Evolutionary conservation across 768 basidiomycete genomes (phyloP).

Genomic region (Exsudoporus frostii): DNA sequence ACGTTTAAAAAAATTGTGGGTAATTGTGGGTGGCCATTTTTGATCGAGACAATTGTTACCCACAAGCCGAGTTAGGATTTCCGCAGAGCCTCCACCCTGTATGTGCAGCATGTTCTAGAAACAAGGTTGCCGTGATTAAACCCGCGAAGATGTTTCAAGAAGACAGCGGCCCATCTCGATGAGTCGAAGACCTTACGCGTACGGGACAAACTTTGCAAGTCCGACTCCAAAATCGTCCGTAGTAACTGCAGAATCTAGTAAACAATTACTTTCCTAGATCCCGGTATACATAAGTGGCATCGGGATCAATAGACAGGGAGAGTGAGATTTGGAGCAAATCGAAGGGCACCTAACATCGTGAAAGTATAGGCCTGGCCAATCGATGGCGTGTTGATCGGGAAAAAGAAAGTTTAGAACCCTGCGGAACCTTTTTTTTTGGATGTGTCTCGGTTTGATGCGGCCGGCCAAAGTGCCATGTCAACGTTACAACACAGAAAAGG

Average conservation of each 20-base stretch:
- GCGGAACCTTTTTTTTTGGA: neutral
- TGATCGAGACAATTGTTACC: neutral
- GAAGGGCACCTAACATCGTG: neutral
- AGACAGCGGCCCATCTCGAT: neutral
- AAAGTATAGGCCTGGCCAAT: neutral
- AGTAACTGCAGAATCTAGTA: neutral
- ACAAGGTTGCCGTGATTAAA: neutral
- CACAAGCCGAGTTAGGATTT: neutral
- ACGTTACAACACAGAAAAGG: neutral
- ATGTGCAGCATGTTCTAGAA: neutral
- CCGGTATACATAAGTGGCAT: neutral
- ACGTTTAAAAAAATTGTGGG: neutral
- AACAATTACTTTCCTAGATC: neutral
- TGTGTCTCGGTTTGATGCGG: neutral
- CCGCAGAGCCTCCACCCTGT: neutral
- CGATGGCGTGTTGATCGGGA: neutral
- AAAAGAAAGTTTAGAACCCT: neutral
- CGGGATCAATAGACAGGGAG: neutral
- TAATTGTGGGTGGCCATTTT: neutral
- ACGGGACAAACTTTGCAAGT: neutral
- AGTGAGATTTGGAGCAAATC: neutral
- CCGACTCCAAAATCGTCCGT: neutral
- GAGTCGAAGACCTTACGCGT: neutral
- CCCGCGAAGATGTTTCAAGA: conserved; percentile 4
- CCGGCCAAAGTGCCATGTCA: neutral